phyloP scores from a whole-genome alignment of 1,284 basidiomycete genomes.

The Heliocybe sulcata region DNA sequence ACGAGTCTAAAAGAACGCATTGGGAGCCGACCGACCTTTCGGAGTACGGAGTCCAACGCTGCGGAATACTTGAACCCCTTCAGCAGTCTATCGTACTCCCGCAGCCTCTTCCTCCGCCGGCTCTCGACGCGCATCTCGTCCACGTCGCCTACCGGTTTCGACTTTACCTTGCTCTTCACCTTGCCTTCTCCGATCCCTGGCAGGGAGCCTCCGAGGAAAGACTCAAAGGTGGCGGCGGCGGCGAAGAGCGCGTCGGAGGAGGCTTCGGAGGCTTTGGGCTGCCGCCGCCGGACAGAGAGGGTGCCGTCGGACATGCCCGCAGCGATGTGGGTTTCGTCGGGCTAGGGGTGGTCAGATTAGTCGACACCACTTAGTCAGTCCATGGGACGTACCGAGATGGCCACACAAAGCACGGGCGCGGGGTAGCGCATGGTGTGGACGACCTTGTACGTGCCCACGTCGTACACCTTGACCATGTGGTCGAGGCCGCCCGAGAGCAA shows the following conservation, averaged over 20 bases:
- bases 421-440: conserved; percentile 99
- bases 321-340: conserved; percentile 94
- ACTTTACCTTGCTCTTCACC: conserved; percentile 43
- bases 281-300: conserved; percentile 79
- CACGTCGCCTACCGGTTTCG: conserved; percentile 42
- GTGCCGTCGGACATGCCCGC: conserved; percentile 98
- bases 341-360: conserved; percentile 51
- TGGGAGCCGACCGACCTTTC: conserved; percentile 50
- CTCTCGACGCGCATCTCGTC: conserved; percentile 76
- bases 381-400: conserved; percentile 85
- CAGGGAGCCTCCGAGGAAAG: conserved; percentile 58
- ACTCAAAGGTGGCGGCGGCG: conserved; percentile 66
- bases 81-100: conserved; percentile 85
- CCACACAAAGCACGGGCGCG: conserved; percentile 85
- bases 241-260: conserved; percentile 34
- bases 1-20: conserved; percentile 2
- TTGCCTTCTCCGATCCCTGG: conserved; percentile 49
- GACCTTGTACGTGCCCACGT: conserved; percentile 90
- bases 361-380: too few relatives aligned
- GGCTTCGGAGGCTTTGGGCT: conserved; percentile 64
- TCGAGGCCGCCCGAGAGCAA: conserved; percentile 90
- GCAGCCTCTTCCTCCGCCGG: conserved; percentile 66
- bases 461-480: conserved; percentile 98
- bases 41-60: conserved; percentile 85
- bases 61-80: conserved; percentile 95